Percentiles rank a stretch among this genome's conserved stretches.
These are phyloP conservation scores for Pythium brachiatum DNA, from an alignment of 352 stramenopile species.

Conservation along the genomic window DNA sequence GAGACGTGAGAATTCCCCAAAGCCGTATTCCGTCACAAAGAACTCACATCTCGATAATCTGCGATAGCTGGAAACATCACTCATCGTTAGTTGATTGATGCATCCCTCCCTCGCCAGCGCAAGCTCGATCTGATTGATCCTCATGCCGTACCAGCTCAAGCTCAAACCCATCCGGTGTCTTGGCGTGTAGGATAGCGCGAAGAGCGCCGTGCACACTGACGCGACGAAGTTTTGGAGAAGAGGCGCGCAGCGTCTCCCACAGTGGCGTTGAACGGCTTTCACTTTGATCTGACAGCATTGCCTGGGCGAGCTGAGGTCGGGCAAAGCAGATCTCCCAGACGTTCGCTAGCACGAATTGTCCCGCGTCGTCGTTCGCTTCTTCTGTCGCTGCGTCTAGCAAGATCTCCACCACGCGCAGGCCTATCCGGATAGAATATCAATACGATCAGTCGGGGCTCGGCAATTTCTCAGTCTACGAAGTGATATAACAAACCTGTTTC, in stretches of 20 bases:
- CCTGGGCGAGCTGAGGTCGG: not conserved
- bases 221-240: not conserved
- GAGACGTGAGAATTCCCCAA: not conserved
- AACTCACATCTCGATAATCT: conserved; percentile 12
- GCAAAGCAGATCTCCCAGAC: conserved; percentile 26
- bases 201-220: not conserved
- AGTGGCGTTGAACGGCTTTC: not conserved
- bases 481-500: conserved; percentile 9
- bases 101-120: too few relatives aligned
- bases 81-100: not conserved
- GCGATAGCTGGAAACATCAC: conserved; percentile 1
- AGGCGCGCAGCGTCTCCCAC: not conserved
- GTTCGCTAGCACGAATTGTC: conserved; percentile 12
- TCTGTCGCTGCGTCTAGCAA: conserved; percentile 14
- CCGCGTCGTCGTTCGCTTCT: conserved; percentile 10
- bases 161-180: not conserved
- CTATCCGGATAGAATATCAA: too few relatives aligned
- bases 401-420: conserved; percentile 10
- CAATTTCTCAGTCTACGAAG: not conserved
- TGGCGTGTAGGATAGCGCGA: not conserved
- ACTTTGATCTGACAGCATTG: not conserved
- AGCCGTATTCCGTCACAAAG: not conserved
- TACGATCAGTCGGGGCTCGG: not conserved
- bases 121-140: too few relatives aligned
- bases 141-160: not conserved